Conservation (phyloP, 495 filamentous ascomycete genomes). For the Aspergillus ostianus region DNA sequence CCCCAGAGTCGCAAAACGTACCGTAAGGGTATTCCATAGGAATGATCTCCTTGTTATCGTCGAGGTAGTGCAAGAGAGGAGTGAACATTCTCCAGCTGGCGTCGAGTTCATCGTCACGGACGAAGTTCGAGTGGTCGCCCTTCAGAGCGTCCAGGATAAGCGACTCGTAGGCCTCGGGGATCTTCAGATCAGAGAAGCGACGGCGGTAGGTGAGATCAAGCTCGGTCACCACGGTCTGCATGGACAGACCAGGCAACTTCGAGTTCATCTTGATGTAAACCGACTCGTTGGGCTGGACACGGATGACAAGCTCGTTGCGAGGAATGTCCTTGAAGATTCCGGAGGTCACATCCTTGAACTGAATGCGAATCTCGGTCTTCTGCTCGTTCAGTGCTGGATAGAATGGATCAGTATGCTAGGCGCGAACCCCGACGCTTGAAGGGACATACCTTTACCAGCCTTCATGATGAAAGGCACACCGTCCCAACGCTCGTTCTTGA, state of each 20-base stretch:
- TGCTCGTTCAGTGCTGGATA: constrained; percentile 88
- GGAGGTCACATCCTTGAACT: constrained; percentile 98
- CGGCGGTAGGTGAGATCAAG: constrained; percentile 97
- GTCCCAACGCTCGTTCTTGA: constrained; percentile 99
- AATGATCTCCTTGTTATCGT: constrained; percentile 98
- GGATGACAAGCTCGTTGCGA: constrained; percentile 98
- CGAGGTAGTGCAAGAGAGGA: constrained; percentile 94
- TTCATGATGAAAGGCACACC: constrained; percentile 99
- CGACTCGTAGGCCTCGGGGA: constrained; percentile 98
- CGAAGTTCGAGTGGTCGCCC: constrained; percentile 99
- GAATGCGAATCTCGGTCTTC: constrained; percentile 99
- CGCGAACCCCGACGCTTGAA: not conserved
- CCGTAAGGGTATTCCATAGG: constrained; percentile 99
- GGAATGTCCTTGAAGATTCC: constrained; percentile 99
- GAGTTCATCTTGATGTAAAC: constrained; percentile 99
- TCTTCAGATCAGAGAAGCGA: constrained; percentile 98
- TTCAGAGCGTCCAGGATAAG: constrained; percentile 97
- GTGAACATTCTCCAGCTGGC: constrained; percentile 99
- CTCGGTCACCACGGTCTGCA: constrained; percentile 99
- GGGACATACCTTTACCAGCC: constrained; percentile 83
- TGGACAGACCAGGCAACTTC: constrained; percentile 95
- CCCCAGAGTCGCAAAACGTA: constrained; percentile 43
- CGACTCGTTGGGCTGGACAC: constrained; percentile 98
- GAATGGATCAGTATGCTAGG: constrained; percentile 10
- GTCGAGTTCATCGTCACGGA: constrained; percentile 97